phyloP scores from a whole-genome alignment of 2,329 filamentous ascomycete genomes.

The Conoideocrella luteorostrata region DNA sequence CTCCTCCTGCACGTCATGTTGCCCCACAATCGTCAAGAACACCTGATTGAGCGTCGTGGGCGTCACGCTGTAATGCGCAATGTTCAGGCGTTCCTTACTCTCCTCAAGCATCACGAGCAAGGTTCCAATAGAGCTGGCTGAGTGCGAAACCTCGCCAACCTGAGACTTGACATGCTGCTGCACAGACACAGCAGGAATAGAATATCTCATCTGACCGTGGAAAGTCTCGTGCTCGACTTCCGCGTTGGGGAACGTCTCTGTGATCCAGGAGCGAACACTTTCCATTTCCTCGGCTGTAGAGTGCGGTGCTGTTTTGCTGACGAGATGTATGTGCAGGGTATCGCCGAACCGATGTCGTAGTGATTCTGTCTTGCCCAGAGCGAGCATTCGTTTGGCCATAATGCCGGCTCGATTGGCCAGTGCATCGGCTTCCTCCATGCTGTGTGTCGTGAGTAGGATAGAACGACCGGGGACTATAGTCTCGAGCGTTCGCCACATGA shows the following conservation, averaged over 20 bases:
- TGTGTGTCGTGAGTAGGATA: slow-evolving; percentile 84
- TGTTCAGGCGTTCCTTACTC: slow-evolving; percentile 58
- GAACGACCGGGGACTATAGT: slow-evolving; percentile 70
- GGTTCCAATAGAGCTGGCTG: slow-evolving; percentile 52
- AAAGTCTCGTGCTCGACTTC: slow-evolving; percentile 67
- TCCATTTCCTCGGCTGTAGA: slow-evolving; percentile 64
- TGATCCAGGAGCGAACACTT: slow-evolving; percentile 61
- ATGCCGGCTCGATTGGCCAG: slow-evolving; percentile 80
- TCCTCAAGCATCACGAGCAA: slow-evolving; percentile 70
- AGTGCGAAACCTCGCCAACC: slow-evolving; percentile 20
- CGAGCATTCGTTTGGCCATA: slow-evolving; percentile 78
- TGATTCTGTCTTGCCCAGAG: slow-evolving; percentile 67
- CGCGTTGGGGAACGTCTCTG: slow-evolving; percentile 53
- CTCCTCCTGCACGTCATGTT: slow-evolving; percentile 70
- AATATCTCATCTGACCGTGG: slow-evolving; percentile 82
- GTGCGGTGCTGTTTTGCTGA: slow-evolving; percentile 67
- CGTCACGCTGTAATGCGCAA: slow-evolving; percentile 81
- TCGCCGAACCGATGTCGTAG: slow-evolving; percentile 72
- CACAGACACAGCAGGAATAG: too few species aligned
- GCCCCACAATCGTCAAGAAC: slow-evolving; percentile 75
- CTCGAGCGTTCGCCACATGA: slow-evolving; percentile 86
- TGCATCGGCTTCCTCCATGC: slow-evolving; percentile 92
- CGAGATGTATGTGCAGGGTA: slow-evolving; percentile 73
- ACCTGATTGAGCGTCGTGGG: slow-evolving; percentile 88
- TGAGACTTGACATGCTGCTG: slow-evolving; percentile 42